These are phyloP conservation scores for Penicillium verrucosum DNA, from an alignment of 2,329 filamentous ascomycete species.

Conservation along the genomic window DNA sequence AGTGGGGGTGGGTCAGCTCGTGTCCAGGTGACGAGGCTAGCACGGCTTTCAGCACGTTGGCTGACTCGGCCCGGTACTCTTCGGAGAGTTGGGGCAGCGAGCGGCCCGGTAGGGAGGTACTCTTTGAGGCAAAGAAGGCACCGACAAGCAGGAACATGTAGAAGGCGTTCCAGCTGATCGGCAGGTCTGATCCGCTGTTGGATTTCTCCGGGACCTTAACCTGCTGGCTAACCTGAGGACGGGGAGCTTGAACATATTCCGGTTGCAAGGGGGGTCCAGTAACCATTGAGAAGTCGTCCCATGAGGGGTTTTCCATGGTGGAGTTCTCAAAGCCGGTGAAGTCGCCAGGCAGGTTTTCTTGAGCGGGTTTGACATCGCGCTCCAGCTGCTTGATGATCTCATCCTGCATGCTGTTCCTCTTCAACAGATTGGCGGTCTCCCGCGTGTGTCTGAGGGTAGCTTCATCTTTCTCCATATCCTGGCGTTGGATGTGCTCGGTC, in stretches of 20 bases:
- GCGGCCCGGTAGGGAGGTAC: constrained; percentile 57
- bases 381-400: constrained; percentile 53
- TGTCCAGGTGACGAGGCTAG: constrained; percentile 43
- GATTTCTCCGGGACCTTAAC: constrained; percentile 39
- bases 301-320: constrained; percentile 70
- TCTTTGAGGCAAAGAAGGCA: constrained; percentile 90
- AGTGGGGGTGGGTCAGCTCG: constrained; percentile 52
- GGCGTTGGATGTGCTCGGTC: constrained; percentile 69
- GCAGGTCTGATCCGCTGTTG: constrained; percentile 57
- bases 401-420: constrained; percentile 84
- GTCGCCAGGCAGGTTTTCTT: constrained; percentile 58
- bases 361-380: constrained; percentile 38
- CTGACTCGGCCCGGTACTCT: constrained; percentile 48
- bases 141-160: constrained; percentile 97
- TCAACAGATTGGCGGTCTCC: constrained; percentile 85
- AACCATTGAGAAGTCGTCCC: constrained; percentile 79
- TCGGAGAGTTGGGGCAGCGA: constrained; percentile 52
- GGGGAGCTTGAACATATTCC: constrained; percentile 34
- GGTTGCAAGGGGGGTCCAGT: constrained; percentile 53
- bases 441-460: constrained; percentile 83
- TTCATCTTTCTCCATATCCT: constrained; percentile 86
- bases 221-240: constrained; percentile 23
- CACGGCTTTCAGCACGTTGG: constrained; percentile 48
- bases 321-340: constrained; percentile 82
- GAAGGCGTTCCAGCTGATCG: constrained; percentile 63